Evolutionary conservation across 2,329 filamentous ascomycete genomes (phyloP).

Genomic region (Diplodia corticola): DNA sequence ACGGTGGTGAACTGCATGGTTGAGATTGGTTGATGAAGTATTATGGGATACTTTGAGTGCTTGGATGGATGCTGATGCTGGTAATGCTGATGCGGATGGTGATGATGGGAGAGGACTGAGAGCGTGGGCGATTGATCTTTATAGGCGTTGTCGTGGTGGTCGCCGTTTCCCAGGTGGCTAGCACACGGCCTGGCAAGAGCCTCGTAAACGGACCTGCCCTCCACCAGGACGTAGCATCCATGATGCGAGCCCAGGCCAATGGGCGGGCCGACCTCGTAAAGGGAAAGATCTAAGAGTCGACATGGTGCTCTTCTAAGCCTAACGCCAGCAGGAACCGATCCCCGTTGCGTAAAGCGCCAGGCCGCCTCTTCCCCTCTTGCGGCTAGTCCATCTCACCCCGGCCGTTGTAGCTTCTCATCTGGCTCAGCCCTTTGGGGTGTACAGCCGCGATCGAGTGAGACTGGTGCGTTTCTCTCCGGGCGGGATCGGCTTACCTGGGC

Average conservation of each 20-base stretch:
- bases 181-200: background rate
- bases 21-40: background rate
- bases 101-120: constrained; percentile 10
- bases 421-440: background rate
- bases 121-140: background rate
- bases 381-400: background rate
- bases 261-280: constrained; percentile 12
- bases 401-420: background rate
- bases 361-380: background rate
- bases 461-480: constrained; percentile 7
- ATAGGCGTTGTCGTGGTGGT: background rate
- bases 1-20: constrained; percentile 24
- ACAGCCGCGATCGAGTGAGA: background rate
- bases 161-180: background rate
- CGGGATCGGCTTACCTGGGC: background rate
- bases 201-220: constrained; percentile 8
- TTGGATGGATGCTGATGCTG: constrained; percentile 11
- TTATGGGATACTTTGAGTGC: background rate
- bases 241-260: constrained; percentile 15
- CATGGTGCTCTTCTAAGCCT: constrained; percentile 1
- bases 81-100: constrained; percentile 3
- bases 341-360: constrained; percentile 4
- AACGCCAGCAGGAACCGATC: background rate
- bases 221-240: background rate
- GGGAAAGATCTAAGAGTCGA: background rate